Percentiles rank a stretch among this genome's conserved stretches.
Conservation (phyloP, 2,329 filamentous ascomycete species). For the Emydomyces testavorans region DNA sequence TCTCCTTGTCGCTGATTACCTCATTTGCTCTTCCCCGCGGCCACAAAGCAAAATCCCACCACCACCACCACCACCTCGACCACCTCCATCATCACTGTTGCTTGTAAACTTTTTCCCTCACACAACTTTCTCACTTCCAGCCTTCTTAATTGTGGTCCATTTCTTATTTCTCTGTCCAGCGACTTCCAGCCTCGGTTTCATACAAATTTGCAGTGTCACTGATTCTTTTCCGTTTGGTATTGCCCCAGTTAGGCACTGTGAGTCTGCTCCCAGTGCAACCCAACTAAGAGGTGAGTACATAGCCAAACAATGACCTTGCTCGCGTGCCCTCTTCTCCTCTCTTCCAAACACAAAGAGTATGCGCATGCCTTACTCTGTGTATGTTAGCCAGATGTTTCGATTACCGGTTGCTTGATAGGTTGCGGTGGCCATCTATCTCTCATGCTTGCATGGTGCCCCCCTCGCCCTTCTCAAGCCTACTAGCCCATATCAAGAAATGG, state of each 20-base stretch:
- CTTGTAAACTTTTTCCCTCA: not conserved
- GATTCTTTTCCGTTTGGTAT: no score
- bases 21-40: slow-evolving; percentile 1
- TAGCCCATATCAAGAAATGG: not conserved
- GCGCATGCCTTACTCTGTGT: not conserved
- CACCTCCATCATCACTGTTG: not conserved
- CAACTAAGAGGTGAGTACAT: not conserved
- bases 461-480: not conserved
- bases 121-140: not conserved
- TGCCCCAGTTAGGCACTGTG: no score
- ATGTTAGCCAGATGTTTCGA: no score
- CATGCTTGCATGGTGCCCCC: not conserved
- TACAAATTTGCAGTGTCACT: no score
- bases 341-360: not conserved
- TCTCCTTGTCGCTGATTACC: not conserved
- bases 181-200: no score
- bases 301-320: not conserved
- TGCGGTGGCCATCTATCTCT: not conserved
- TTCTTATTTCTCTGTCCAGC: no score
- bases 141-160: not conserved
- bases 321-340: not conserved
- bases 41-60: not conserved
- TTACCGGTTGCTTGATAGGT: not conserved
- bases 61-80: not conserved
- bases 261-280: no score